Evolutionary conservation across 306 rosid species (phyloP), one percentile per base, ranked within the genome.

Genomic region (Citrullus colocynthis): DNA sequence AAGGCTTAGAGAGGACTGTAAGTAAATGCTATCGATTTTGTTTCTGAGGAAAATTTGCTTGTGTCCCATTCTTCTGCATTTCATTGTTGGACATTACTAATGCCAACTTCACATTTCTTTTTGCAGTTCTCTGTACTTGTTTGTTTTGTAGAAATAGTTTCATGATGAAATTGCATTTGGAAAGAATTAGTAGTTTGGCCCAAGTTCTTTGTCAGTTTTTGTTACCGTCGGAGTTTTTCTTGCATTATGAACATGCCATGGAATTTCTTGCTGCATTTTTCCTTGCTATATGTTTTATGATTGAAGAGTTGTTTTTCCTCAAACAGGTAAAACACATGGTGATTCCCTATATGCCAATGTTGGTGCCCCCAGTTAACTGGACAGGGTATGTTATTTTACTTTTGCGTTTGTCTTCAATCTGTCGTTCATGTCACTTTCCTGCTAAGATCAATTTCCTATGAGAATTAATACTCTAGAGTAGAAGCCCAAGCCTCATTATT

Each of bases 281-380:
- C n/a, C 49, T 57, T 78, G 30, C 77, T 49, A 3, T 34, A 49
- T 49, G 60, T 18, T 51, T 7, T 51, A 28, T 30, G 39, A 51
- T 73, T 51, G 39, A 72, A 16, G 77, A 51, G 77, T 49, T 59
- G 9, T 13, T 41, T 76, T 86, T 83, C 80, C 80, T 85, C 80
- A 63, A 60, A 85, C 92, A 95, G 99, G 97, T 89, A 78, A 90
- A 86, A 85, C 90, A 82, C 87, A 81, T 95, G 89, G 97, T 95
- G 85, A 95, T 92, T 83, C 99, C 97, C 74, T 95, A 92, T 73
- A 87, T 90, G 93, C 99, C 99, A 64, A 95, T 95, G 99, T 82
- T 95, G 91, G 89, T 92, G 82, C 96, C 97, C 71, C 97, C 99
- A 75, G 81, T 86, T 78, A 87, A 84, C 62, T 95, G 99, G 99